phyloP scores from a whole-genome alignment of 345 rosid genomes.

The Lepidium sativum region DNA sequence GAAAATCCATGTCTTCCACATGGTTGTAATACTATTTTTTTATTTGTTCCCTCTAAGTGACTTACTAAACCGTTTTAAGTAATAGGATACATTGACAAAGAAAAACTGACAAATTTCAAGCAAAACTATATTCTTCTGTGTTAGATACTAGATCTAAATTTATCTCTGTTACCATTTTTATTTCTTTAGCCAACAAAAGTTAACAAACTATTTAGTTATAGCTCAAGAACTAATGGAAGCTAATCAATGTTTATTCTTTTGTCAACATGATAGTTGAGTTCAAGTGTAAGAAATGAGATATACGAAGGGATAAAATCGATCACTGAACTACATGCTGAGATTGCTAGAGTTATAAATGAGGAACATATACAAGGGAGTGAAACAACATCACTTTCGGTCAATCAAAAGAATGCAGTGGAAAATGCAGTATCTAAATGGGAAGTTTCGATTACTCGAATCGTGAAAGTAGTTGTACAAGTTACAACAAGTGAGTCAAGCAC shows the following conservation, averaged over 20 bases:
- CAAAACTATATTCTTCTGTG: not conserved
- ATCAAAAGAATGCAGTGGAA: constrained; percentile 12
- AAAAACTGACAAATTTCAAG: too few species aligned
- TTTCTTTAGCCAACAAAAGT: not conserved
- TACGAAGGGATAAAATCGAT: constrained; percentile 1
- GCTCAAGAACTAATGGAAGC: not conserved
- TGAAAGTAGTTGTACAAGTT: constrained; percentile 17
- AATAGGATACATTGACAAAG: too few species aligned
- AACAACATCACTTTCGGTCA: constrained; percentile 6
- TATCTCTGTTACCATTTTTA: not conserved
- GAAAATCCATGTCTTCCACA: too few species aligned
- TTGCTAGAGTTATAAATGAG: constrained; percentile 6
- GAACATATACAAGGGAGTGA: constrained; percentile 17
- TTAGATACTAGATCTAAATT: not conserved
- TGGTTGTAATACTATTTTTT: too few species aligned
- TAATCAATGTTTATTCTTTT: constrained; percentile 3
- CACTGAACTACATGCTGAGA: constrained; percentile 18
- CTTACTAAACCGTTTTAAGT: too few species aligned
- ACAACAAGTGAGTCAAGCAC: not conserved
- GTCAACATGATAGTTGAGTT: constrained; percentile 12
- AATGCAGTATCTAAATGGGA: constrained; percentile 18
- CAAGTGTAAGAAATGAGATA: constrained; percentile 24
- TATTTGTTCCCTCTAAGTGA: too few species aligned
- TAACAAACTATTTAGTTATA: not conserved
- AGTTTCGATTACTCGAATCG: constrained; percentile 14